Percentiles rank a stretch among this genome's conserved stretches.
These are phyloP conservation scores for rapeseed (Brassica napus) DNA, from an alignment of 345 rosid genomes.

Conservation along the genomic window DNA sequence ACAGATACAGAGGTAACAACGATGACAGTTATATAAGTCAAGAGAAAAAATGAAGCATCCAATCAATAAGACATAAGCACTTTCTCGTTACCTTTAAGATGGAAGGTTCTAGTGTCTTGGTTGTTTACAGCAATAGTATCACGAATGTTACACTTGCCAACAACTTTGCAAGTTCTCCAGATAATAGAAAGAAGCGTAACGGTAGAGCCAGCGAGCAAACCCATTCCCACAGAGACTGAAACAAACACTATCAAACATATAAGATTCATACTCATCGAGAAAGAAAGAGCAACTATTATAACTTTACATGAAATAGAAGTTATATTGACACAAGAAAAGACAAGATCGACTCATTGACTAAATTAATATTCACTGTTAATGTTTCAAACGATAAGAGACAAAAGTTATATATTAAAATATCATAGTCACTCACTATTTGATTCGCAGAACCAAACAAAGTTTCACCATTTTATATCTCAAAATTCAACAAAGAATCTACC, in stretches of 20 bases:
- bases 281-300: not conserved
- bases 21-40: too few relatives aligned
- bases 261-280: not conserved
- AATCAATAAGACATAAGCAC: not conserved
- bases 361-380: not conserved
- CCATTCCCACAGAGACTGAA: constrained; percentile 91
- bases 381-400: not conserved
- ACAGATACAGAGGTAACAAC: constrained; percentile 16
- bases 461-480: constrained; percentile 1
- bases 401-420: not conserved
- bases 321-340: not conserved
- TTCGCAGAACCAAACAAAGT: constrained; percentile 8
- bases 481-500: constrained; percentile 28
- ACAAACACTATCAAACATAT: not conserved
- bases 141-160: constrained; percentile 72
- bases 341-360: not conserved
- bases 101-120: constrained; percentile 49
- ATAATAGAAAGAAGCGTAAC: constrained; percentile 81
- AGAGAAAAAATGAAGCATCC: too few relatives aligned
- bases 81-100: constrained; percentile 55
- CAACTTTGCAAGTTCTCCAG: constrained; percentile 78
- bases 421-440: not conserved
- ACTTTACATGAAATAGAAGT: not conserved
- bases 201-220: constrained; percentile 83
- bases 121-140: constrained; percentile 57